Evolutionary conservation across 2,329 filamentous ascomycete genomes (phyloP), one percentile per base, ranked within the genome.

Genomic region (Metarhizium humberi): DNA sequence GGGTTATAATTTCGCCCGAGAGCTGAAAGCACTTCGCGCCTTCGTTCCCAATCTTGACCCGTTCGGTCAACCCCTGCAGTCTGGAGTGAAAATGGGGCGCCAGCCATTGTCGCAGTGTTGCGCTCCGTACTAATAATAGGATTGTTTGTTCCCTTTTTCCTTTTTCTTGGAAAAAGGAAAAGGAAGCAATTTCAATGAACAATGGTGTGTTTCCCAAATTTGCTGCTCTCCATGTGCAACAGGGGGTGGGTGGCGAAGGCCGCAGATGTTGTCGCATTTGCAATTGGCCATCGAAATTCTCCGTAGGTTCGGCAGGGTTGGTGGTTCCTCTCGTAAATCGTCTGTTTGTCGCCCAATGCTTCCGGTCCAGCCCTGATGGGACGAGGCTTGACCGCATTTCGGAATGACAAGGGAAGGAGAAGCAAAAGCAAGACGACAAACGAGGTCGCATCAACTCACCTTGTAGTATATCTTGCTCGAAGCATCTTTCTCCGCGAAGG

Each of bases 391-490:
- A 13, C 10, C n/a, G 38, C 14, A 16, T 40, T 40, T 16, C 5
- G 38, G 4, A 13, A 16, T 5, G 13, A 14, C 11, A 40, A 16
- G 14, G 38, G 34, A 36, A 8, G 8, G 14, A 3, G 16, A 45
- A 25, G 18, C n/a, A 20, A 45, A 43, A 20, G 25, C 45, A 48
- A 48, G n/a, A 48, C 20, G 14, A 32, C 20, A 48, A 14, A 13
- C 6, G 5, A 18, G 14, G 10, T 32, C 45, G 6, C 3, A 30
- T 10, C 5, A 30, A 40, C 16, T 63, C 77, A 96, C 92, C 90
- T 99, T 99, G 84, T 96, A 99, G 68, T 86, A 85, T 63, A 95
- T 86, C 75, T 94, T 96, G 60, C 85, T 76, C 51, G 77, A 74
- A 16, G 77, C 74, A 55, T 52, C 38, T 34, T 58, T 38, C 18